phyloP scores from a whole-genome alignment of 2,329 filamentous ascomycete species.

The Cylindrodendrum hubeiense region DNA sequence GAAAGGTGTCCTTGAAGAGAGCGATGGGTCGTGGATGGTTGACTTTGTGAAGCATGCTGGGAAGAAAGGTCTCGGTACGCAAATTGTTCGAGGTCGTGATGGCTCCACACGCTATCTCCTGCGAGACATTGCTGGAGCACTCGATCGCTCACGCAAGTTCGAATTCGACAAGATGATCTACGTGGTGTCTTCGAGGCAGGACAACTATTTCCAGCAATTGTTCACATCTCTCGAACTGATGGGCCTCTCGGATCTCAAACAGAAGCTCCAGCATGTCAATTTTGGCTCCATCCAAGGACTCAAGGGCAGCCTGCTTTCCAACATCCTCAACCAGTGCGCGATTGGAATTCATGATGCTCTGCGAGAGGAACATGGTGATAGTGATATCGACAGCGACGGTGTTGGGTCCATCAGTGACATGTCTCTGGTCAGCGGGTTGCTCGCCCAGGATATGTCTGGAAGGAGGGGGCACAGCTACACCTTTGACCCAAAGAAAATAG shows the following conservation, averaged over 20 bases:
- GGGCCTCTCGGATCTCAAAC: slow-evolving; percentile 45
- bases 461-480: slow-evolving; percentile 37
- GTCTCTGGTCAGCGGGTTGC: slow-evolving; percentile 17
- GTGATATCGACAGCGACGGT: background rate
- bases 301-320: slow-evolving; percentile 19
- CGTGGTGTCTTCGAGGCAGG: slow-evolving; percentile 78
- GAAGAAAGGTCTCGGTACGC: slow-evolving; percentile 74
- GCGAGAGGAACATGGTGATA: slow-evolving; percentile 4
- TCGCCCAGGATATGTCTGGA: slow-evolving; percentile 36
- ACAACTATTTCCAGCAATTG: slow-evolving; percentile 71
- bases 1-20: slow-evolving; percentile 70
- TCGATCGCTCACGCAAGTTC: slow-evolving; percentile 69
- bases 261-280: slow-evolving; percentile 51
- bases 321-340: slow-evolving; percentile 17
- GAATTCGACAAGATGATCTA: slow-evolving; percentile 84
- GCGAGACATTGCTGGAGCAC: slow-evolving; percentile 76
- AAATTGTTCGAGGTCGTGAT: slow-evolving; percentile 71
- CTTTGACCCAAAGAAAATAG: slow-evolving; percentile 31
- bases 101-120: slow-evolving; percentile 65
- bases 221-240: slow-evolving; percentile 48
- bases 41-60: slow-evolving; percentile 79
- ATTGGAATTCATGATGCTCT: slow-evolving; percentile 5
- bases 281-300: slow-evolving; percentile 65
- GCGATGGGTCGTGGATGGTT: slow-evolving; percentile 75
- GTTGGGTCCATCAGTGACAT: slow-evolving; percentile 3